Evolutionary conservation across 306 rosid species (phyloP), one percentile per base, ranked within the genome.

Genomic region (Urtica urens): DNA sequence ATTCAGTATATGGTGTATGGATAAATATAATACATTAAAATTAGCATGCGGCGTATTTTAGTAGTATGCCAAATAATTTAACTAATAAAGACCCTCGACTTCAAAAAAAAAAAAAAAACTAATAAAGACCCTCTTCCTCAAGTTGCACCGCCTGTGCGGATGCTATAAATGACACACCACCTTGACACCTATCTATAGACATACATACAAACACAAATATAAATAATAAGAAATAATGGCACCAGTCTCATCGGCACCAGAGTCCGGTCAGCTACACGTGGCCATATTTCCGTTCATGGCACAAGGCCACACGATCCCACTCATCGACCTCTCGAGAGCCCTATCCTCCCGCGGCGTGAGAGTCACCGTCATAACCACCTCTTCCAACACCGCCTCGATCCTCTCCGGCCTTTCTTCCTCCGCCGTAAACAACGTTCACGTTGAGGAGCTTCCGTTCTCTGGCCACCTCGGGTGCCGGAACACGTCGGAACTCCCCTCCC

Each of bases 261-360:
- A 8, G 0, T 16, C 40, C 15, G n/a, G 40, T 35, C 21, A 28
- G 11, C 54, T 43, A 29, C 73, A 61, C 39, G 44, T 55, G 0
- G 55, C 61, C 3, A 35, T 68, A 12, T 68, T 68, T 30, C 73
- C 73, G 4, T 50, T 23, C 55, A 60, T 61, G 68, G 63, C 68
- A 20, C 59, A 61, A 33, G 68, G 73, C 41, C 73, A 60, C 40
- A 55, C 68, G 12, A 45, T 68, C 12, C 73, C 73, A 35, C 44
- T 60, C 25, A 37, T 68, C 20, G 58, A 68, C 54, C 35, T 68
- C 23, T 31, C 73, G 12, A 60, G 37, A 37, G 54, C 41, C 18
- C 26, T 68, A 2, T 14, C 68, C 6, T 23, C 12, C 23, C 47
- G 44, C 15, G 44, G 46, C 42, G 44, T 61, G 33, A 56, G 49